Conservation (phyloP, 108 stramenopile species). For the Cyclotella atomus region DNA sequence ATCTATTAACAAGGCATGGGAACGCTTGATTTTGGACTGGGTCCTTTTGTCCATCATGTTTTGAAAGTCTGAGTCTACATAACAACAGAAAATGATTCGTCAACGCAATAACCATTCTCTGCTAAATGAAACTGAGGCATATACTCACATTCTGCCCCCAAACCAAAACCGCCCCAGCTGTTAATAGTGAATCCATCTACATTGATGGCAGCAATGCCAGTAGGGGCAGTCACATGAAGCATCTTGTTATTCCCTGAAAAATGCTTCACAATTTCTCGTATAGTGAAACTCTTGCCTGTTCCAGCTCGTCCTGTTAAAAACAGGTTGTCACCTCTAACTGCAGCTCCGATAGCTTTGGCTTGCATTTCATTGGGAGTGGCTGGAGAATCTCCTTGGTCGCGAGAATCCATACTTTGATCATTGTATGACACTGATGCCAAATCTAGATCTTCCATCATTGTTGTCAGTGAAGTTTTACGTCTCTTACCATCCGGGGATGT, state of each 20-base stretch:
- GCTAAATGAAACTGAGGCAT: no score
- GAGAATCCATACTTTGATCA: neutral
- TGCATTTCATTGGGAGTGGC: slow-evolving; percentile 4
- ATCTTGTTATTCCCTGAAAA: slow-evolving; percentile 15
- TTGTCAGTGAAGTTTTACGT: neutral
- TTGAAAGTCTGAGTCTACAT: slow-evolving; percentile 35
- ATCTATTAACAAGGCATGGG: slow-evolving; percentile 55
- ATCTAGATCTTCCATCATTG: neutral
- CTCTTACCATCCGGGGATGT: neutral
- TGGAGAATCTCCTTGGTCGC: neutral
- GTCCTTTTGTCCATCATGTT: slow-evolving; percentile 24
- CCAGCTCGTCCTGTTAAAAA: slow-evolving; percentile 58
- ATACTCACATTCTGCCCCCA: slow-evolving; percentile 21
- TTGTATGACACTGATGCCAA: neutral
- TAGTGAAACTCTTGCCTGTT: slow-evolving; percentile 51
- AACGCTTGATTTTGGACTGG: slow-evolving; percentile 10
- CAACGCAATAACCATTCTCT: no score
- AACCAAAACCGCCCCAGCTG: slow-evolving; percentile 47
- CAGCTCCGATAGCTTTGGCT: slow-evolving; percentile 31
- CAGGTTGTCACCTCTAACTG: slow-evolving; percentile 20
- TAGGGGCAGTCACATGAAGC: slow-evolving; percentile 61
- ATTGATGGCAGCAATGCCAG: slow-evolving; percentile 63
- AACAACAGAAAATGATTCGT: no score
- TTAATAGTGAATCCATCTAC: slow-evolving; percentile 58
- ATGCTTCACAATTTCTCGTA: slow-evolving; percentile 22